Conservation (phyloP, 169 alveolate genomes). For the Plasmodium yoelii region DNA sequence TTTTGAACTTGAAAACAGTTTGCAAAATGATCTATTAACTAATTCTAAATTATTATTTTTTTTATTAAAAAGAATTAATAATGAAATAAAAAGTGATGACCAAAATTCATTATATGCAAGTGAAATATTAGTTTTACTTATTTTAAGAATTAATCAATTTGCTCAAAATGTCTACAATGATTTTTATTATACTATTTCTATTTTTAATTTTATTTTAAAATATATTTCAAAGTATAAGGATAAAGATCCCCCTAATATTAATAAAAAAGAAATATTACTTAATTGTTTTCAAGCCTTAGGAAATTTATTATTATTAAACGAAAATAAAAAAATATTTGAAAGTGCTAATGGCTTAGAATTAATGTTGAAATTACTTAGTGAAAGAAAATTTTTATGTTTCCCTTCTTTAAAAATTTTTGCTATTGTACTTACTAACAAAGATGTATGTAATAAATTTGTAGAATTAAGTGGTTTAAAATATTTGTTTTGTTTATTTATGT, state of each 20-base stretch:
- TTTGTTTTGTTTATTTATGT: constrained; percentile 67
- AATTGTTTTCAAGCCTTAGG: constrained; percentile 74
- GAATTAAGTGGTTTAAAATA: constrained; percentile 61
- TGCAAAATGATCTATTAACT: constrained; percentile 66
- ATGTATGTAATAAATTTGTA: constrained; percentile 58
- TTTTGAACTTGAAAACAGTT: constrained; percentile 61
- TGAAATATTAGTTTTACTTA: constrained; percentile 69
- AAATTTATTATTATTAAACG: constrained; percentile 50
- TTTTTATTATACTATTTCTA: constrained; percentile 67
- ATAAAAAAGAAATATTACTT: constrained; percentile 68
- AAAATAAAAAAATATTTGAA: constrained; percentile 43
- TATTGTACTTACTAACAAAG: constrained; percentile 41
- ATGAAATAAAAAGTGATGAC: constrained; percentile 51
- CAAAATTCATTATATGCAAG: constrained; percentile 62
- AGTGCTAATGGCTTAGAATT: constrained; percentile 56
- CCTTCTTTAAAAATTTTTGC: constrained; percentile 69
- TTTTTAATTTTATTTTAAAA: constrained; percentile 60
- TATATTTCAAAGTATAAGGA: constrained; percentile 62
- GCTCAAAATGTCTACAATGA: constrained; percentile 64
- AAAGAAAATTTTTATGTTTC: constrained; percentile 73
- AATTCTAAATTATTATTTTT: constrained; percentile 72
- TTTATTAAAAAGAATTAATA: constrained; percentile 66
- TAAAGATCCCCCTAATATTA: constrained; percentile 55
- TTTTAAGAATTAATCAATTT: constrained; percentile 72
- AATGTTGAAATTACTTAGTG: constrained; percentile 74